Base-by-base conservation (phyloP, 2,329 filamentous ascomycete species). In the Claviceps pazoutovae region DNA sequence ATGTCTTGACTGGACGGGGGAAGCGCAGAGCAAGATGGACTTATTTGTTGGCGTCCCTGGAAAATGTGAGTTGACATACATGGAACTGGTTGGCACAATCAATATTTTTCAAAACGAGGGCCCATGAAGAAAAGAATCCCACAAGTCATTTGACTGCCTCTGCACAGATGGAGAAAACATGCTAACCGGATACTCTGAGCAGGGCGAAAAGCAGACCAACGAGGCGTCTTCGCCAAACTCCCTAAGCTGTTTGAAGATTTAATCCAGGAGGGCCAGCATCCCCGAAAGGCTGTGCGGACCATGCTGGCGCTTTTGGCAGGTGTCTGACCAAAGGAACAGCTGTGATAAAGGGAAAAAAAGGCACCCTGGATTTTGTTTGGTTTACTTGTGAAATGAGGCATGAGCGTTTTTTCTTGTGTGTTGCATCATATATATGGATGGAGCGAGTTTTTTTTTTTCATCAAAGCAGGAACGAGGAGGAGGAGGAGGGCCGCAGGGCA, bases 1-100 rank as follows among this genome's bases (percentile, higher is more conserved):
- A 44, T 65, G 66, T 2, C 85, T 87, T 59, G 83, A 87, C 63
- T 87, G 83, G 83, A 83, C 82, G 0, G 84, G 84, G 5, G 84
- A 87, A 60, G 83, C 80, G 4, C 74, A 76, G 59, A 85, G 76
- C 57, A 69, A 70, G 45, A 65, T 86, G 16, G 68, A 67, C 4
- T 69, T 82, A 11, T 62, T 78, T 55, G 68, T 80, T 2, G 75
- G 76, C 4, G 68, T 81, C 42, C 83, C 83, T 0, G 71, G 69
- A 7, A 78, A 76, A 61, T 87, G 83, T 86, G 66, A 75, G 82
- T 76, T 17, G 51, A 17, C 26, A 19, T 30, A 1, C 52, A 17
- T 9, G 26, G 26, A 30, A 4, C 26, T 30, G 26, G 8, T 9
- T 9, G 23, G 8, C 26, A 30, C 26, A 26, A 26, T 26, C 23